Base-by-base conservation (phyloP, 345 rosid species). In the Gossypium sturtianum region DNA sequence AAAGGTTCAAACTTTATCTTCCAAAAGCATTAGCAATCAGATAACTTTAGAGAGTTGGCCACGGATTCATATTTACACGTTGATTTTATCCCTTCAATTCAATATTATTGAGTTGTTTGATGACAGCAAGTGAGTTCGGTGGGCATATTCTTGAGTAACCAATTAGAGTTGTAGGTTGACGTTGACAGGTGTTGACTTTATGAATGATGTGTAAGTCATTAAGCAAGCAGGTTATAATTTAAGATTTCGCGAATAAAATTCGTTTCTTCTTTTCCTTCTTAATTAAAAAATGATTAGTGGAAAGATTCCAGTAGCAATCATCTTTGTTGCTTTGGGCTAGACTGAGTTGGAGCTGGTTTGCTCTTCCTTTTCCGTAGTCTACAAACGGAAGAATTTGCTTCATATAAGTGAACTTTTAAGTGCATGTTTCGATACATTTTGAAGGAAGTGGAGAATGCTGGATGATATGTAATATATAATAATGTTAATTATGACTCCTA, bases 101-200 rank as follows among this genome's bases (percentile, higher is more conserved):
- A 63, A 63, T 1, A 38, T 3, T 13, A 25, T 60, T 60, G 43
- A 61, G 20, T 61, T 27, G 11, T 61, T 61, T 61, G 9, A 16
- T 61, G n/a, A 20, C 44, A 49, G 58, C 12, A 15, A 27, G 41
- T 27, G 23, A 69, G 44, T 51, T 69, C n/a, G 45, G 9, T 27
- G 4, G 12, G 44, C 10, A 69, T 69, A 27, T 69, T 69, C 59
- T 69, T 51, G 45, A 51, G 59, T 16, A 49, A 4, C 72, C 23
- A 27, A 51, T 69, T 69, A 69, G 44, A 69, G 59, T 69, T 69
- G 12, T 23, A 51, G 59, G 45, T 69, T 51, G 47, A 69, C 0
- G 59, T 25, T 69, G 72, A 49, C 23, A 45, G 12, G 47, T 19
- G 41, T 67, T 67, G 41, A 67, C 71, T 49, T 25, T 25, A 2